Evolutionary conservation across 2,329 filamentous ascomycete genomes (phyloP).

Genomic region (Penicillium sp.): DNA sequence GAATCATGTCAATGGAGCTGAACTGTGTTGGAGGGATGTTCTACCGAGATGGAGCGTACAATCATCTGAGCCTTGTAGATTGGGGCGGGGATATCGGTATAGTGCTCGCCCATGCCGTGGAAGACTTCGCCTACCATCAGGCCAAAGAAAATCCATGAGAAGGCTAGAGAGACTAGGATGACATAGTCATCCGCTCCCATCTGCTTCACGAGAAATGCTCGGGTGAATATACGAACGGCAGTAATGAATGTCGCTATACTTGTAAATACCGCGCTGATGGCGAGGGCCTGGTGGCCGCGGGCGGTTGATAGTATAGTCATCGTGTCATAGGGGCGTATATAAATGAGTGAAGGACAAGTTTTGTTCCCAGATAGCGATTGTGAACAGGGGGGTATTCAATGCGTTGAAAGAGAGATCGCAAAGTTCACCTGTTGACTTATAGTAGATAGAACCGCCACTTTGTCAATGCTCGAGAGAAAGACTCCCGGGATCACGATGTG

Average conservation of each 20-base stretch:
- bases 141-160: conserved; percentile 33
- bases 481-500: background rate
- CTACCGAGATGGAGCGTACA: conserved; percentile 12
- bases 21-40: background rate
- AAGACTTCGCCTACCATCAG: conserved; percentile 30
- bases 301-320: conserved; percentile 28
- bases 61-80: conserved; percentile 27
- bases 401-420: background rate
- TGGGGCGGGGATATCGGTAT: conserved; percentile 16
- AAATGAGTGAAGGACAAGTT: background rate
- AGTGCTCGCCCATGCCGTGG: conserved; percentile 32
- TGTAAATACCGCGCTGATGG: conserved; percentile 31
- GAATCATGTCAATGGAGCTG: background rate
- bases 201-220: conserved; percentile 34
- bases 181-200: conserved; percentile 39
- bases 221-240: conserved; percentile 42
- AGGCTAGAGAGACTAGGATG: conserved; percentile 34
- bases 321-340: conserved; percentile 10
- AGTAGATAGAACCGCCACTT: background rate
- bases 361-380: background rate
- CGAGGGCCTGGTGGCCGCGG: conserved; percentile 29
- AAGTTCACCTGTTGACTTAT: background rate
- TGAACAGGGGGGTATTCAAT: background rate
- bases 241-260: conserved; percentile 35
- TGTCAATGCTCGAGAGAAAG: background rate